Percentiles rank a stretch among this genome's conserved stretches.
Evolutionary conservation across 2,329 filamentous ascomycete species (phyloP).

Genomic region (Furcasterigmium furcatum): DNA sequence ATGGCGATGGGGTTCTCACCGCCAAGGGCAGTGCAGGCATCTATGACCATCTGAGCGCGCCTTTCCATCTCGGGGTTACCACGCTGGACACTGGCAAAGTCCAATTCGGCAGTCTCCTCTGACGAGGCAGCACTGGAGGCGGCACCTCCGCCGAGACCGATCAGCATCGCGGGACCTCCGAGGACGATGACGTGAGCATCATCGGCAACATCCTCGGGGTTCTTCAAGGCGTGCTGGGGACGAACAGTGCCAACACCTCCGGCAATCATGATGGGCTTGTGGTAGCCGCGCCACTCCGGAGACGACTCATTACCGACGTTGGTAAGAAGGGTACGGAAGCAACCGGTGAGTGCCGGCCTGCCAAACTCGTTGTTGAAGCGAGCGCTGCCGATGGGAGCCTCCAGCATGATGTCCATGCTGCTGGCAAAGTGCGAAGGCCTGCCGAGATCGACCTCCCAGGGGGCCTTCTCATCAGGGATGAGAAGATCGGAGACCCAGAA

Average conservation of each 20-base stretch:
- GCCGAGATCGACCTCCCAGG: slow-evolving; percentile 90
- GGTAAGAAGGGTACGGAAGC: slow-evolving; percentile 86
- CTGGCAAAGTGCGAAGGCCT: slow-evolving; percentile 90
- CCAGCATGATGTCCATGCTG: slow-evolving; percentile 94
- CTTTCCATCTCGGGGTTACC: slow-evolving; percentile 97
- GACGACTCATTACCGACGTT: slow-evolving; percentile 47
- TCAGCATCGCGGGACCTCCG: slow-evolving; percentile 95
- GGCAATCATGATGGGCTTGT: slow-evolving; percentile 98
- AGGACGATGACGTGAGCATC: slow-evolving; percentile 92
- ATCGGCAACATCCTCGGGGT: slow-evolving; percentile 71
- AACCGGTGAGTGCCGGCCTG: slow-evolving; percentile 80
- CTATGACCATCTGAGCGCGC: slow-evolving; percentile 96
- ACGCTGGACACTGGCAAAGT: slow-evolving; percentile 95
- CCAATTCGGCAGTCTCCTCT: slow-evolving; percentile 85
- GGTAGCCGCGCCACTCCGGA: slow-evolving; percentile 81
- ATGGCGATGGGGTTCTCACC: slow-evolving; percentile 87
- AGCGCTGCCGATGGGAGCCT: slow-evolving; percentile 91
- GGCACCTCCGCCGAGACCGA: slow-evolving; percentile 91
- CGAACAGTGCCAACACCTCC: slow-evolving; percentile 91
- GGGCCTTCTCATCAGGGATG: slow-evolving; percentile 77
- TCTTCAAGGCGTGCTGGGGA: slow-evolving; percentile 87
- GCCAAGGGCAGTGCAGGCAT: slow-evolving; percentile 84
- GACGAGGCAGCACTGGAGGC: slow-evolving; percentile 88
- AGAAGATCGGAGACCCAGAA: slow-evolving; percentile 94
- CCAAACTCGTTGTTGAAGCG: slow-evolving; percentile 99